A percentile compares a stretch with the other conserved stretches of the same genome.
Conservation (phyloP, 257 asterid genomes). For the Cynanchum wilfordii region DNA sequence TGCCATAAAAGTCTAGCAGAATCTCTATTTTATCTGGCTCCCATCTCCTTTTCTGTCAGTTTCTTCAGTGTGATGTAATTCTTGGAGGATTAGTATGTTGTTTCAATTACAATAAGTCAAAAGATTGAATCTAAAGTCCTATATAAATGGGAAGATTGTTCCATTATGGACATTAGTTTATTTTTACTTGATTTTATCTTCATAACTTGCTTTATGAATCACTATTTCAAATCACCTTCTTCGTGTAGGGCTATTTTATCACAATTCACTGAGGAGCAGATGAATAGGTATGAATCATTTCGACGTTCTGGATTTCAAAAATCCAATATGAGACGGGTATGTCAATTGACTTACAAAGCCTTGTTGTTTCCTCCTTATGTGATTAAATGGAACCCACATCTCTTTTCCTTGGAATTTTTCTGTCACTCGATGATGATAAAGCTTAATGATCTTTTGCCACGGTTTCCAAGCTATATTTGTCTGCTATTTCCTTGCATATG, state of each 20-base stretch:
- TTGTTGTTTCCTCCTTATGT: background rate
- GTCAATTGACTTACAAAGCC: background rate
- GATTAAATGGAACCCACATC: background rate
- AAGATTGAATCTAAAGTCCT: background rate
- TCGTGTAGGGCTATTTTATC: constrained; percentile 59
- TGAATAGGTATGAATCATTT: constrained; percentile 86
- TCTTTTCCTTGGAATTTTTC: background rate
- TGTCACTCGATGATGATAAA: background rate
- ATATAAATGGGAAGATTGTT: background rate
- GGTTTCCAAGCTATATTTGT: background rate
- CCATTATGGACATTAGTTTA: background rate
- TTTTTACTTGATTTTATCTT: background rate
- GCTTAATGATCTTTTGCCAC: background rate
- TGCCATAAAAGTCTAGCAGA: background rate
- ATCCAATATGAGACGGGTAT: constrained; percentile 79
- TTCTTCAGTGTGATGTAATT: background rate
- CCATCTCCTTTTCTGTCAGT: background rate
- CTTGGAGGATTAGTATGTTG: background rate
- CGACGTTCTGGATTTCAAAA: constrained; percentile 90
- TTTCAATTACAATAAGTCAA: background rate
- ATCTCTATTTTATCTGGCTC: background rate
- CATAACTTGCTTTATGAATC: constrained; percentile 4
- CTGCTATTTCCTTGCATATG: background rate
- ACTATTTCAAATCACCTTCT: constrained; percentile 17
- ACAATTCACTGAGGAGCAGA: constrained; percentile 78